Percentiles rank a stretch among this genome's conserved stretches.
These are phyloP conservation scores for Cryptosporidium parvum DNA, from an alignment of 169 alveolate species.

Conservation along the genomic window DNA sequence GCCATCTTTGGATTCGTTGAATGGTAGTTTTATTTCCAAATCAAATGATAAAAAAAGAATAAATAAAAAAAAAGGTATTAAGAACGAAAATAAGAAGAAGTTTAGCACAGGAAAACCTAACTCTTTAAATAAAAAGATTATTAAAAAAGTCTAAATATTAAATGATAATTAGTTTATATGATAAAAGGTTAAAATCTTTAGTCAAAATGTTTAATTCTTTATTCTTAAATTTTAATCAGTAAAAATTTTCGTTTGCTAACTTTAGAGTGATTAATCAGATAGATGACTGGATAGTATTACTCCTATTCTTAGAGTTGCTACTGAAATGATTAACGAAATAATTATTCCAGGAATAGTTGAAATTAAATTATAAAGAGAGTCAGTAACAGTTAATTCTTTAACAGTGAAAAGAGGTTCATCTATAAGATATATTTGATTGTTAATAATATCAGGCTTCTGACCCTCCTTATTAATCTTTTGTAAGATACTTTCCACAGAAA, in stretches of 20 bases:
- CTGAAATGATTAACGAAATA: conserved; percentile 7
- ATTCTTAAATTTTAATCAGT: background rate
- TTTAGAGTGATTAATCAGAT: background rate
- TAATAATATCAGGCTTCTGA: background rate
- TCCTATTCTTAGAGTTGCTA: conserved; percentile 47
- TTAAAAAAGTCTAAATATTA: background rate
- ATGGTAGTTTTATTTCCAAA: conserved; percentile 20
- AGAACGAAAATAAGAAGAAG: background rate
- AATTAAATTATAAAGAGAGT: conserved; percentile 26
- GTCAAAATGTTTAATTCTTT: background rate
- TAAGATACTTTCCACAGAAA: conserved; percentile 18
- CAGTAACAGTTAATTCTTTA: background rate
- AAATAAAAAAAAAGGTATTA: background rate
- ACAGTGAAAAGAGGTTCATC: conserved; percentile 1
- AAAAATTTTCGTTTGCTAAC: background rate
- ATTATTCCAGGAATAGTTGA: conserved; percentile 45
- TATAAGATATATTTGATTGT: conserved; percentile 26
- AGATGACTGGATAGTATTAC: conserved; percentile 23
- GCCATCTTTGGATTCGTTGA: conserved; percentile 1
- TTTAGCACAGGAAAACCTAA: background rate
- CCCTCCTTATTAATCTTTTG: conserved; percentile 35
- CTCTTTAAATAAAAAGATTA: background rate
- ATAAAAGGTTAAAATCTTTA: background rate
- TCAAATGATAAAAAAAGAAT: background rate
- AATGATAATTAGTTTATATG: background rate